Base-by-base conservation (phyloP, 2,329 filamentous ascomycete species). In the Colletotrichum horii region DNA sequence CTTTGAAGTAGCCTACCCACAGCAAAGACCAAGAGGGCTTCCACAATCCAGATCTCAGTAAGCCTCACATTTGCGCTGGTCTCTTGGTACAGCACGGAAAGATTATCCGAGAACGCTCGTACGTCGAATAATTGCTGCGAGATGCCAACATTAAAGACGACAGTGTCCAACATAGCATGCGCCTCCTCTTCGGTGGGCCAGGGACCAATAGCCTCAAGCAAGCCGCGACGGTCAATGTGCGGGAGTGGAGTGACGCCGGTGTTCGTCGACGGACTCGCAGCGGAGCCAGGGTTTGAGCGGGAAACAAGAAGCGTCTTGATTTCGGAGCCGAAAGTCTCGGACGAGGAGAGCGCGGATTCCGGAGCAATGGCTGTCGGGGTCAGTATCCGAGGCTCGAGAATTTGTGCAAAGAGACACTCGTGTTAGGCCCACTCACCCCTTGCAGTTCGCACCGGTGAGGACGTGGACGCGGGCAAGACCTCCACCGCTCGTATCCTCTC, bases 81-180 rank as follows among this genome's bases (percentile, higher is more conserved):
- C 6, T 74, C 70, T 4, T 67, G 66, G n/a, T 74, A 74, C 38
- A 74, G 7, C 19, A 34, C 8, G 16, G 66, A 67, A 1, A 76
- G 52, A n/a, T 67, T 70, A 12, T 76, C 74, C n/a, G 74, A 76
- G 43, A 76, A 76, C 4, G 66, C 52, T 14, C 74, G 70, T 4
- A 70, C 66, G 16, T 76, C 74, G 14, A 76, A 76, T 4, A 76
- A 67, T 26, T 76, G 74, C 70, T 76, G 74, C 22, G 66, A 76
- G n/a, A 74, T 70, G 7, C 74, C 71, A 11, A 76, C 70, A 9
- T 74, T 64, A n/a, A 74, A 64, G 3, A 74, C 19, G 1, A 74
- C 66, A 9, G 70, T 30, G 3, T 74, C 71, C 6, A 76, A 34
- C 15, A 76, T 67, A 0, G 36, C 38, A 34, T 76, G 60, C 4